These are phyloP conservation scores for Casuarina glauca DNA, from an alignment of 306 rosid species.

Conservation along the genomic window DNA sequence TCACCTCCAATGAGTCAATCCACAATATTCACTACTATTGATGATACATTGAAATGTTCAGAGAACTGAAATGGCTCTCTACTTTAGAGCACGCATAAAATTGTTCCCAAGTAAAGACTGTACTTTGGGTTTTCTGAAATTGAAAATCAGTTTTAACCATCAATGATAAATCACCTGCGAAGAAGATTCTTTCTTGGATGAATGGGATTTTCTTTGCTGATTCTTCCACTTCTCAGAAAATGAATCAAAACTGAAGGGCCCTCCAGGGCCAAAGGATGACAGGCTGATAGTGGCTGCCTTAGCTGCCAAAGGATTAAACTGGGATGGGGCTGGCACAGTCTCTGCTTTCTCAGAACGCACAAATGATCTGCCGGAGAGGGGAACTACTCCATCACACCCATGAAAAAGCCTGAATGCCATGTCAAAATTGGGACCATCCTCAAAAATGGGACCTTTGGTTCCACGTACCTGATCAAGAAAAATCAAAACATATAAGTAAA, in stretches of 20 bases:
- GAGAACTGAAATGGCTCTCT: background rate
- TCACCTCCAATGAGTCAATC: background rate
- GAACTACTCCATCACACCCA: conserved; percentile 94
- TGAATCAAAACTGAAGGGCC: conserved; percentile 81
- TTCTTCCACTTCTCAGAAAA: conserved; percentile 79
- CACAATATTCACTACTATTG: background rate
- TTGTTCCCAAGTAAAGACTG: background rate
- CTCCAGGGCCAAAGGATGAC: conserved; percentile 91
- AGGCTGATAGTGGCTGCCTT: conserved; percentile 97
- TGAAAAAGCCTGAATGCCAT: conserved; percentile 94
- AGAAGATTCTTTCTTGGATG: conserved; percentile 71
- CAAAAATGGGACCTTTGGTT: conserved; percentile 95
- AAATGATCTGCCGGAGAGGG: conserved; percentile 68
- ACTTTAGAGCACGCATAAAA: background rate
- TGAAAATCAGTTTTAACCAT: background rate
- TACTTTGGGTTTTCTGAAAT: background rate
- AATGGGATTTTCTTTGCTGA: conserved; percentile 66
- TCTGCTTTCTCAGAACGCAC: conserved; percentile 50
- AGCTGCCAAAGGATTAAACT: conserved; percentile 94
- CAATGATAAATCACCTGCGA: conserved; percentile 58
- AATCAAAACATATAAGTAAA: conserved; percentile 18
- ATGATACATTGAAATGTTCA: background rate
- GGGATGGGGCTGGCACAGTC: conserved; percentile 47
- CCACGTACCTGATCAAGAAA: conserved; percentile 59
- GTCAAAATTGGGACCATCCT: conserved; percentile 97